Percentiles rank a stretch among this genome's conserved stretches.
These are phyloP conservation scores for Paraphysoderma sedebokerense DNA, from an alignment of 371 early-diverging fungal genomes.

Conservation along the genomic window DNA sequence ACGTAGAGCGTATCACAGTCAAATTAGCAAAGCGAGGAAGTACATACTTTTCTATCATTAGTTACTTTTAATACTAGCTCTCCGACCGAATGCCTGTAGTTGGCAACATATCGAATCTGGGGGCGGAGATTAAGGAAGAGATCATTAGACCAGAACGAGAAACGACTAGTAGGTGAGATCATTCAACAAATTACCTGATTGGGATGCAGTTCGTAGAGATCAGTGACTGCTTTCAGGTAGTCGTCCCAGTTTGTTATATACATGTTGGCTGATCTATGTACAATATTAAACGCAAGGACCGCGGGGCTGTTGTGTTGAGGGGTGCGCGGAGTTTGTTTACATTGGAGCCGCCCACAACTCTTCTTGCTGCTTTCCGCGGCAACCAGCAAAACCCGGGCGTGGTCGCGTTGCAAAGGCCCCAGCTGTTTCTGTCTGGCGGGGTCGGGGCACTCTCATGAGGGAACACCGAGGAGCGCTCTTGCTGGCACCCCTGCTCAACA, in stretches of 20 bases:
- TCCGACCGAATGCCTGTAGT: conserved; percentile 51
- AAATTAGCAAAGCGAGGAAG: not conserved
- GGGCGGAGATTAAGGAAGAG: not conserved
- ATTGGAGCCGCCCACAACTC: too few relatives aligned
- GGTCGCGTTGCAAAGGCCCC: too few relatives aligned
- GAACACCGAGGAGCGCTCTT: too few relatives aligned
- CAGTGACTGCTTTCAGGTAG: conserved; percentile 52
- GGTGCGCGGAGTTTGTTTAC: too few relatives aligned
- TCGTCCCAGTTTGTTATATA: conserved; percentile 48
- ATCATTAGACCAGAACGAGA: not conserved
- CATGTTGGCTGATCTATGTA: too few relatives aligned
- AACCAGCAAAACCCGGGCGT: too few relatives aligned
- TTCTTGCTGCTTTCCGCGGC: too few relatives aligned
- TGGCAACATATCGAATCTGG: conserved; percentile 49
- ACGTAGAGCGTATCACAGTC: conserved; percentile 1
- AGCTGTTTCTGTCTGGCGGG: too few relatives aligned
- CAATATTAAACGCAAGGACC: too few relatives aligned
- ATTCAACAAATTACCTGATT: conserved; percentile 23
- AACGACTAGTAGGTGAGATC: not conserved
- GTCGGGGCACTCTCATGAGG: too few relatives aligned
- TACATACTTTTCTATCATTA: conserved; percentile 39
- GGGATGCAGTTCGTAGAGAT: conserved; percentile 42
- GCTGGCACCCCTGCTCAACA: too few relatives aligned
- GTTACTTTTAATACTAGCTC: conserved; percentile 55
- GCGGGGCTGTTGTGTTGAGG: too few relatives aligned